Base-by-base conservation (phyloP, 2,329 filamentous ascomycete species). In the Colletotrichum chlorophyti region DNA sequence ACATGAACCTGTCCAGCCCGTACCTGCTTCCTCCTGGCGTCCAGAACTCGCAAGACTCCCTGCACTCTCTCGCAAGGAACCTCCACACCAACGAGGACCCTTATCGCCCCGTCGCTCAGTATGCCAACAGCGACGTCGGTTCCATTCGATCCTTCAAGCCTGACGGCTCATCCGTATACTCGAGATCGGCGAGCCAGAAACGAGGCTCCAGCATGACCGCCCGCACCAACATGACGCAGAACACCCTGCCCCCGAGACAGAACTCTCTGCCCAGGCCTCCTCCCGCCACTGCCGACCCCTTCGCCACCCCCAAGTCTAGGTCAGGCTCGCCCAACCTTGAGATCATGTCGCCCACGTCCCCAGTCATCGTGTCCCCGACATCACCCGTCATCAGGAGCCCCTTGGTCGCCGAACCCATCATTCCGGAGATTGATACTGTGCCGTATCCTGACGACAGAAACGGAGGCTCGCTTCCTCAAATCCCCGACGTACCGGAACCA, bases 11-110 rank as follows among this genome's bases (percentile, higher is more conserved):
- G 43, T 86, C 85, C 29, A 95, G 88, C 66, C 95, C 95, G 2
- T 99, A 98, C 71, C 83, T 99, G n/a, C 82, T 98, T n/a, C 93
- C 95, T 5, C 91, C 91, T 1, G 87, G 86, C 52, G 70, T 94
- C 17, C 87, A 95, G 37, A 82, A 85, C 68, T 97, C 94, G 1
- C 85, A 86, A 40, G 93, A 97, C 65, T 97, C 94, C 5, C 80
- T 98, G 62, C 88, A 93, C 72, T 96, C 93, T 3, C 80, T 98
- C 64, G 91, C 93, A 23, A 87, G 90, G 51, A 89, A 88, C 2
- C 83, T 94, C 41, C 83, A 87, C 54, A 83, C 86, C 64, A 84
- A 88, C 51, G 90, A 96, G 66, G 94, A 97, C 72, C 94, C 93
- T 31, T 98, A 97, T 75, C 86, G 91, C 47, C 81, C 82, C 1